These are phyloP conservation scores for Coemansia aciculifera DNA, from an alignment of 192 early-diverging fungal species.

Conservation along the genomic window DNA sequence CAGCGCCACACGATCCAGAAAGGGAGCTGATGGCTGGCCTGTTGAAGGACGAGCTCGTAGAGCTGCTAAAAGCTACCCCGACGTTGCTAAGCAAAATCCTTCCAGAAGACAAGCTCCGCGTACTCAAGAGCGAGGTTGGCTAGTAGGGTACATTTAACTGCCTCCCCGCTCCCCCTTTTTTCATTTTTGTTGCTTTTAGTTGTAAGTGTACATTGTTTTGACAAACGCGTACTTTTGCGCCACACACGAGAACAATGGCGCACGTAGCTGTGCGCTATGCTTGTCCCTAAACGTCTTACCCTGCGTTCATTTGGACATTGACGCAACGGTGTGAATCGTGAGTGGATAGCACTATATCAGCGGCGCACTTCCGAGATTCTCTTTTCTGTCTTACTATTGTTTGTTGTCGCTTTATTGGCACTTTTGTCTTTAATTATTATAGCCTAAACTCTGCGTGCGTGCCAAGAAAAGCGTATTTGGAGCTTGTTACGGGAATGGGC, in stretches of 20 bases:
- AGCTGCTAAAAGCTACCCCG: slow-evolving; percentile 19
- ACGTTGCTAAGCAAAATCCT: slow-evolving; percentile 16
- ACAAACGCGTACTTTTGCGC: not conserved
- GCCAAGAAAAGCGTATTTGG: not conserved
- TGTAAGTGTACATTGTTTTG: not conserved
- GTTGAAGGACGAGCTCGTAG: slow-evolving; percentile 21
- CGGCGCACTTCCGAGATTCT: not conserved
- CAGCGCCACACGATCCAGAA: slow-evolving; percentile 7
- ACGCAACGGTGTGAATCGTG: not conserved
- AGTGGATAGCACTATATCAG: not conserved
- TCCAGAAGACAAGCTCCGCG: not conserved
- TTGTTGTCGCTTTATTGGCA: not conserved
- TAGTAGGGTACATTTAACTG: not conserved
- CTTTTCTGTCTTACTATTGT: not conserved
- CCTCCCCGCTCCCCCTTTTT: not conserved
- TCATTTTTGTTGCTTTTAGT: not conserved
- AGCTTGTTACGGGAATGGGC: not conserved
- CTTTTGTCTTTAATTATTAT: not conserved
- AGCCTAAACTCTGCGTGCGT: not conserved
- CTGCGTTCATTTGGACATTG: not conserved
- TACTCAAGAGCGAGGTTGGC: slow-evolving; percentile 26
- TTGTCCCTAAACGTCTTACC: not conserved
- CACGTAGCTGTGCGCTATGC: not conserved
- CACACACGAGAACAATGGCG: not conserved
- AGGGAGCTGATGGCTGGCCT: slow-evolving; percentile 30